Conservation (phyloP, 164 flowering plant species). For the Akebia trifoliata region DNA sequence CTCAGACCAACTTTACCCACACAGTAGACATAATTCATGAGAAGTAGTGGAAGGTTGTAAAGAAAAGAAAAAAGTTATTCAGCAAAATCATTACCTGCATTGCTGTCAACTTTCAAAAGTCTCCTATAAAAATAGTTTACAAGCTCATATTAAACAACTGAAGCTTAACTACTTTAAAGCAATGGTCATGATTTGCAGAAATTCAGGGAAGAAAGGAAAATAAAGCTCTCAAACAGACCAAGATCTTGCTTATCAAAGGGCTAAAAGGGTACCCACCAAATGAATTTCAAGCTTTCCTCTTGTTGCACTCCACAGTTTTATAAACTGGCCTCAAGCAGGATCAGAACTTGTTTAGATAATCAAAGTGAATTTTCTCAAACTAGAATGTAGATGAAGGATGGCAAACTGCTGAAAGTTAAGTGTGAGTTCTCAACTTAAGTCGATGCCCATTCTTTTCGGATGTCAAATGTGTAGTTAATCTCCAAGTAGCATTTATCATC, state of each 20-base stretch:
- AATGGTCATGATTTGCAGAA: constrained; percentile 7
- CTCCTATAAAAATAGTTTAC: constrained; percentile 10
- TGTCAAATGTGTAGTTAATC: constrained; percentile 37
- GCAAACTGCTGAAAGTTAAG: background rate
- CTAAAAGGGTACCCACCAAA: background rate
- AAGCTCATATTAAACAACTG: constrained; percentile 9
- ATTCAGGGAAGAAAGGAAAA: constrained; percentile 1
- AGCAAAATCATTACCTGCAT: background rate
- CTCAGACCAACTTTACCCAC: no score
- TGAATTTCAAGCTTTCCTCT: constrained; percentile 7
- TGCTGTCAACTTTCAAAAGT: constrained; percentile 7
- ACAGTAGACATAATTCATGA: no score
- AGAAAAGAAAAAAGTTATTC: no score
- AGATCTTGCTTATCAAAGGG: constrained; percentile 3
- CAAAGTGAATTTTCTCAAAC: no score
- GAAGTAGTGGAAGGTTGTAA: no score
- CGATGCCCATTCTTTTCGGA: constrained; percentile 34
- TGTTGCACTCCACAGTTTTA: background rate
- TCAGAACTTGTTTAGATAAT: background rate
- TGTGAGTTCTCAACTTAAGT: constrained; percentile 9
- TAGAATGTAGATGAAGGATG: background rate
- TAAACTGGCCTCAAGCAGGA: background rate
- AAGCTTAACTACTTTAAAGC: constrained; percentile 11
- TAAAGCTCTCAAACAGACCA: background rate
- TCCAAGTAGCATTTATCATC: constrained; percentile 37